Percentiles rank a stretch among this genome's conserved stretches.
phyloP scores from a whole-genome alignment of 2,329 filamentous ascomycete species.

The Pyricularia pennisetigena region DNA sequence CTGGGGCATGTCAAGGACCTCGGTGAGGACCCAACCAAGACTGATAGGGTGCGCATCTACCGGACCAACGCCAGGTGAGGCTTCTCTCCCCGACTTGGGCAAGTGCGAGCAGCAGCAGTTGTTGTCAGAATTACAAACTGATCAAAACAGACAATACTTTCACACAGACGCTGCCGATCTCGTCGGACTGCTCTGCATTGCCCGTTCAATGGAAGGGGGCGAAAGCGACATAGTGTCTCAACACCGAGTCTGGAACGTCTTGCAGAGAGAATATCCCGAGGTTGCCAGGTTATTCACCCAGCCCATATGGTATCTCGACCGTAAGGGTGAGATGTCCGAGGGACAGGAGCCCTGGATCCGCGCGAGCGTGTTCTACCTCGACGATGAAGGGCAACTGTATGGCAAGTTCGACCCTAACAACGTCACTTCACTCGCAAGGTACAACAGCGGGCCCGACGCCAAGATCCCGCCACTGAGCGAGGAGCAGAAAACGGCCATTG shows the following conservation, averaged over 20 bases:
- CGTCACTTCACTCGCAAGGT: conserved; percentile 64
- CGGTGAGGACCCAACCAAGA: conserved; percentile 70
- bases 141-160: conserved; percentile 59
- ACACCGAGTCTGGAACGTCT: conserved; percentile 75
- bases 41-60: conserved; percentile 84
- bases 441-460: conserved; percentile 52
- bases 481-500: conserved; percentile 57
- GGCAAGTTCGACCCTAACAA: conserved; percentile 91
- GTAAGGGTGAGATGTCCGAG: conserved; percentile 70
- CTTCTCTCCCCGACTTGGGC: not conserved
- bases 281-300: conserved; percentile 65
- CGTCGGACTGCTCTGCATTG: conserved; percentile 73
- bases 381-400: conserved; percentile 60
- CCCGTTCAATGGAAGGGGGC: conserved; percentile 68
- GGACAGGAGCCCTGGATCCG: conserved; percentile 69
- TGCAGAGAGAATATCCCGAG: conserved; percentile 67
- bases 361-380: conserved; percentile 68
- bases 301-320: conserved; percentile 87
- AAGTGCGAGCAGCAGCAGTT: not conserved
- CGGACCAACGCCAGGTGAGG: conserved; percentile 57
- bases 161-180: conserved; percentile 77
- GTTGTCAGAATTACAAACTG: not conserved
- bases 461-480: conserved; percentile 62
- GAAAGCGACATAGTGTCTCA: conserved; percentile 74
- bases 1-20: conserved; percentile 86